phyloP scores from a whole-genome alignment of 352 stramenopile species.

The Phytophthora ohioensis region DNA sequence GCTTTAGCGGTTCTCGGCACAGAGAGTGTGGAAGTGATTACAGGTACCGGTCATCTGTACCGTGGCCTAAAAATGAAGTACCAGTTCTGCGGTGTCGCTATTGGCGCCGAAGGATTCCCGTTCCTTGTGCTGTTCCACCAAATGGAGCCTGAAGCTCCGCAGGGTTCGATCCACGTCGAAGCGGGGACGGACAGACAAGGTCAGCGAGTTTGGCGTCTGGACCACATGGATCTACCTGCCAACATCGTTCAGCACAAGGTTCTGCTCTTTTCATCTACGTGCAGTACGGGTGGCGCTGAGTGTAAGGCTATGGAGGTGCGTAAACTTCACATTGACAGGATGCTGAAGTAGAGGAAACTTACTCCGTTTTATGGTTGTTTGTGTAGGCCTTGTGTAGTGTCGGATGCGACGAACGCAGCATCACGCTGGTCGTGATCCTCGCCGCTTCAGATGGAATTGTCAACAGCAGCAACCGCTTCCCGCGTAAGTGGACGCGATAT shows the following conservation, averaged over 20 bases:
- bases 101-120: constrained; percentile 51
- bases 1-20: constrained; percentile 45
- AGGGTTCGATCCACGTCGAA: constrained; percentile 47
- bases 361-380: constrained; percentile 6
- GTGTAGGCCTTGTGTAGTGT: constrained; percentile 39
- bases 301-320: constrained; percentile 50
- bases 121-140: constrained; percentile 61
- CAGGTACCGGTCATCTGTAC: constrained; percentile 43
- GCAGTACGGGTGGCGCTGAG: constrained; percentile 33
- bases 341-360: neutral
- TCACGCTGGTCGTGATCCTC: constrained; percentile 55
- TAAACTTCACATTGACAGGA: neutral
- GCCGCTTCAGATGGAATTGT: constrained; percentile 41
- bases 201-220: constrained; percentile 27
- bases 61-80: constrained; percentile 34
- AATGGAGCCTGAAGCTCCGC: constrained; percentile 51
- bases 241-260: constrained; percentile 47
- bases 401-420: constrained; percentile 39
- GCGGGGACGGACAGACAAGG: constrained; percentile 17
- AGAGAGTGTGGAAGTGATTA: constrained; percentile 44
- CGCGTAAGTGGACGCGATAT: constrained; percentile 34
- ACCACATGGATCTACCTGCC: constrained; percentile 45
- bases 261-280: constrained; percentile 49
- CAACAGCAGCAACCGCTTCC: constrained; percentile 44
- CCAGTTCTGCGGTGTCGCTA: constrained; percentile 48